These are phyloP conservation scores for Mortierella sp. DNA, from an alignment of 371 early-diverging fungal species.

Conservation along the genomic window DNA sequence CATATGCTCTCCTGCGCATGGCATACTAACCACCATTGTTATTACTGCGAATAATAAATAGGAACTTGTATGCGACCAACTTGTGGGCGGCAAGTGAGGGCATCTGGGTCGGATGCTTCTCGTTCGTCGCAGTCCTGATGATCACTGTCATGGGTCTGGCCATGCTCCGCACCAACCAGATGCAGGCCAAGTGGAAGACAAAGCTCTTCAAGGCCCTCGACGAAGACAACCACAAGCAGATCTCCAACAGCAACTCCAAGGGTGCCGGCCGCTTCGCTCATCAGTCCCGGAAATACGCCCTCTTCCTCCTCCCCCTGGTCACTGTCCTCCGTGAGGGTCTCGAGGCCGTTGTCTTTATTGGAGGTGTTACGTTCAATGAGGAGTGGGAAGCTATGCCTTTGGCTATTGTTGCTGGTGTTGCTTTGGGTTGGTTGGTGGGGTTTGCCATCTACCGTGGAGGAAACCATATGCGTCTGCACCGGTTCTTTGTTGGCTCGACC, in stretches of 20 bases:
- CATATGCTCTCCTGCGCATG: not conserved
- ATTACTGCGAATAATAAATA: not conserved
- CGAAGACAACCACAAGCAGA: conserved; percentile 24
- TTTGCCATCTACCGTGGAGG: conserved; percentile 80
- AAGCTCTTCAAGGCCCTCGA: conserved; percentile 71
- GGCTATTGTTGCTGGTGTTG: conserved; percentile 79
- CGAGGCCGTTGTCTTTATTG: conserved; percentile 86
- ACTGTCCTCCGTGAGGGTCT: conserved; percentile 88
- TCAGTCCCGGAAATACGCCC: conserved; percentile 65
- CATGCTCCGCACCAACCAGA: conserved; percentile 76
- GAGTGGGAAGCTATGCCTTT: conserved; percentile 80
- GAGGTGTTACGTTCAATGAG: conserved; percentile 81
- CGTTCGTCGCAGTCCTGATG: conserved; percentile 76
- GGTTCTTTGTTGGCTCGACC: conserved; percentile 84
- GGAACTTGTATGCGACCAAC: conserved; percentile 68
- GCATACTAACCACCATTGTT: not conserved
- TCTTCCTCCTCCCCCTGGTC: conserved; percentile 83
- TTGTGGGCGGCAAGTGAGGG: conserved; percentile 80
- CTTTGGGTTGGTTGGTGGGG: conserved; percentile 77
- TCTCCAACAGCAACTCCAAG: not conserved
- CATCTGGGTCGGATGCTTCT: conserved; percentile 87
- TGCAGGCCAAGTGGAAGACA: conserved; percentile 79
- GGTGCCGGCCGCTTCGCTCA: conserved; percentile 33
- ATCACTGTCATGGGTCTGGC: conserved; percentile 82
- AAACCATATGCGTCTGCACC: conserved; percentile 71